phyloP scores from a whole-genome alignment of 2,329 filamentous ascomycete genomes.

The Claviceps maximensis region DNA sequence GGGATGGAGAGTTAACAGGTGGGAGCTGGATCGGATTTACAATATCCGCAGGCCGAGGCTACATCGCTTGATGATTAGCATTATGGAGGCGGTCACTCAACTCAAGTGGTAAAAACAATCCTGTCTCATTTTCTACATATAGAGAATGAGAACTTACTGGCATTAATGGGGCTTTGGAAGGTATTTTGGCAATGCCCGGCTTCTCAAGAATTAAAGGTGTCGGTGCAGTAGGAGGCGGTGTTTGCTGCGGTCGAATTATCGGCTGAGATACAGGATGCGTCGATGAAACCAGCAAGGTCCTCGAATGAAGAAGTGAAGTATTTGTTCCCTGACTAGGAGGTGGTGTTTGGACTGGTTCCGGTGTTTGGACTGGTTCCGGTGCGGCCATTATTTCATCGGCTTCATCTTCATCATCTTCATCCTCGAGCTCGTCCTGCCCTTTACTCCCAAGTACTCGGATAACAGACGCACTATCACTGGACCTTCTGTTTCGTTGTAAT shows the following conservation, averaged over 20 bases:
- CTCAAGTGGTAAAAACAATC: too few species aligned
- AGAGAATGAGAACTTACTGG: background rate
- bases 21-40: background rate
- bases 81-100: background rate
- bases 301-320: background rate
- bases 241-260: background rate
- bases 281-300: background rate
- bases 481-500: background rate
- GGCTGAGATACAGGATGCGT: background rate
- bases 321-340: background rate
- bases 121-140: background rate
- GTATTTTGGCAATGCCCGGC: background rate
- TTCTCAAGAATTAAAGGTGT: background rate
- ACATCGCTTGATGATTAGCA: background rate
- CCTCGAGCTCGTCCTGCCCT: background rate
- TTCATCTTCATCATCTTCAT: background rate
- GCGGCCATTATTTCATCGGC: background rate
- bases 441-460: background rate
- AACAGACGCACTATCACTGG: background rate
- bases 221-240: background rate
- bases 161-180: background rate
- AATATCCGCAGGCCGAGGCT: background rate
- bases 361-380: background rate
- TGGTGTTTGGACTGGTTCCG: background rate
- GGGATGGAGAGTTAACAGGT: background rate